Evolutionary conservation across 106 monocot species (phyloP), one percentile per base, ranked within the genome.

Genomic region (Phalaenopsis aphrodite): DNA sequence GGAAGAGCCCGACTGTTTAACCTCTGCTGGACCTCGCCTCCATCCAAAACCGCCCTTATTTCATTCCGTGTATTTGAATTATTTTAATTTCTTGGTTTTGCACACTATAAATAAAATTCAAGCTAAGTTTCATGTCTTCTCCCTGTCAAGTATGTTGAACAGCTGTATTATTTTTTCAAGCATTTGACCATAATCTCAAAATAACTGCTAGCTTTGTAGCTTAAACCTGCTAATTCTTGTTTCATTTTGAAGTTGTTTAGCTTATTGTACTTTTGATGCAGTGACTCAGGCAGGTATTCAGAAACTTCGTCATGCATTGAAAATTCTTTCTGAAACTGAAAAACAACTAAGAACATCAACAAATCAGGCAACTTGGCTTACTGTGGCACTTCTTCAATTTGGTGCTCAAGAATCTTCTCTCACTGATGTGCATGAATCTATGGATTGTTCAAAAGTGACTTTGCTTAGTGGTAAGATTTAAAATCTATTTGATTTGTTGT

Each of bases 341-440:
- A 99, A 99, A 52, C 98, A 99, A 71, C 79, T 99, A 79, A 94
- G 92, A 84, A 82, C 94, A 73, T 92, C 98, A 84, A 99, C 88
- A 81, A 99, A 91, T 85, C 94, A 94, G 49, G 90, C 98, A 67
- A 99, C 94, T 43, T 99, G 98, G 98, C 88, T 99, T 57, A 99
- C 98, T 65, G 98, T 92, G 83, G 94, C 98, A n/a, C 98, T 99
- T 87, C 67, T 99, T 71, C 98, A 94, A 84, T 91, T 99, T 72
- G 84, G 79, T 76, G 83, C 80, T 72, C 80, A 48, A 42, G 95
- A 92, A 56, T 79, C 86, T 80, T 87, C 80, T 75, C 83, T 82
- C 19, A 75, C 49, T 5, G 88, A 88, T 75, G 23, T 67, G 0
- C 85, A 86, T 72, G 87, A 87, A 65, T 64, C 82, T 5, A 88